A percentile compares a stretch with the other conserved stretches of the same genome.
These are phyloP conservation scores for Astrocystis sublimbata DNA, from an alignment of 495 filamentous ascomycete species.

Conservation along the genomic window DNA sequence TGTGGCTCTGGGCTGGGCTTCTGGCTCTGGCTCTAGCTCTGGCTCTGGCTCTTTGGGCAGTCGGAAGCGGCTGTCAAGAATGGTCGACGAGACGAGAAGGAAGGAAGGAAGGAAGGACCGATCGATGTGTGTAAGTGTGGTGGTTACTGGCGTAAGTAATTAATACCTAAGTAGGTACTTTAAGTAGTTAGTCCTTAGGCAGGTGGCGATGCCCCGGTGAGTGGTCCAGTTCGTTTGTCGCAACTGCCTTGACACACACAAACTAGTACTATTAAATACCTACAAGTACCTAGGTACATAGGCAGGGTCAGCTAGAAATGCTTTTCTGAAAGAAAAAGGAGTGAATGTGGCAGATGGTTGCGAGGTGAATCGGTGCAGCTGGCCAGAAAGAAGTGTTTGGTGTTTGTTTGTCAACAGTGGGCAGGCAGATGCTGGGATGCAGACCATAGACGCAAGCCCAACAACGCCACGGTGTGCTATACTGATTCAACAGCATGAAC, in stretches of 20 bases:
- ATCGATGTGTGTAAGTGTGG: neutral
- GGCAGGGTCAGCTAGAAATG: neutral
- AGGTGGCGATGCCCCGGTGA: no score
- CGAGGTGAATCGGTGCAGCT: neutral
- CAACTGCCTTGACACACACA: neutral
- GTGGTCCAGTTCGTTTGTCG: neutral
- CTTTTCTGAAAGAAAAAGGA: neutral
- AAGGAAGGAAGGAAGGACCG: neutral
- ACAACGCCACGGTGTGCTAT: conserved; percentile 1
- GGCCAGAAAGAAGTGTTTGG: no score
- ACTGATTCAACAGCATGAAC: neutral
- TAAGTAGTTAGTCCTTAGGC: no score
- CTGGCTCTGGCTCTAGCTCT: no score
- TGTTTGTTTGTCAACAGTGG: neutral
- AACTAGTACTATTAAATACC: no score
- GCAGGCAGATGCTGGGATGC: neutral
- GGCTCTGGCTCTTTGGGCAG: neutral
- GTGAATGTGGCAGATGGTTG: neutral
- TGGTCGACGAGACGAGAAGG: neutral
- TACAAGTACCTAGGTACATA: neutral
- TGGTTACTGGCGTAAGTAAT: neutral
- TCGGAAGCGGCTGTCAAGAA: neutral
- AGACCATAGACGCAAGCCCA: neutral
- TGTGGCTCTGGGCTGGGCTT: conserved; percentile 3
- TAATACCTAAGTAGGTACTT: no score